Base-by-base conservation (phyloP, 2,329 filamentous ascomycete species). In the Berkeleyomyces basicola region DNA sequence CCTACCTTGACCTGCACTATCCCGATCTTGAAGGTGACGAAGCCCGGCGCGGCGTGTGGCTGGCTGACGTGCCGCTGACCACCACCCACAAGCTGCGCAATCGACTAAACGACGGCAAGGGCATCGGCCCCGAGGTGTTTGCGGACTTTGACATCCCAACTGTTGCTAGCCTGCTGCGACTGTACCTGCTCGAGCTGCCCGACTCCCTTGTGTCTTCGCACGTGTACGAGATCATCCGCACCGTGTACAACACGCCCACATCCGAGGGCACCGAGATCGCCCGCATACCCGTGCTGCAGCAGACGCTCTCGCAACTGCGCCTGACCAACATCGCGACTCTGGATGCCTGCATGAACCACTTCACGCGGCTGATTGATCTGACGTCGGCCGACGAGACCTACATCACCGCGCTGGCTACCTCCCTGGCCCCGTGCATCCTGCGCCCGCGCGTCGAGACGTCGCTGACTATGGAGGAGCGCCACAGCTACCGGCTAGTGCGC, bases 271-370 rank as follows among this genome's bases (percentile, higher is more conserved):
- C 85, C 3, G 88, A 95, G 68, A 80, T 84, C 60, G 85, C 88
- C 10, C 87, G 93, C 61, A 82, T 99, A 67, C 87, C 90, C 62
- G 90, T 97, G 65, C 82, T 99, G 42, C 93, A 99, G 73, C 95
- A 93, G 69, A 97, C 93, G 0, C 85, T 99, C 63, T 92, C 91
- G 46, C 91, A 97, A 72, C 82, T 99, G 63, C 87, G 92, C 65
- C 84, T 99, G 63, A 90, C 93, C 67, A 99, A 99, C 73, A 99
- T 99, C 73, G 93, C 93, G 58, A 97, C 93, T n/a, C 83, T 99
- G 65, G 93, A 99, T 73, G 93, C 93, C 47, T 88, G 96, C 71
- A 95, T 95, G 80, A 97, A 95, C 67, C 93, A 99, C 75, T 97
- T 99, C 72, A 96, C 92, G 46, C 88, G 93, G 65, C 79, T 99